These are phyloP conservation scores for Ophiostoma quercus DNA, from an alignment of 2,329 filamentous ascomycete species.

Conservation along the genomic window DNA sequence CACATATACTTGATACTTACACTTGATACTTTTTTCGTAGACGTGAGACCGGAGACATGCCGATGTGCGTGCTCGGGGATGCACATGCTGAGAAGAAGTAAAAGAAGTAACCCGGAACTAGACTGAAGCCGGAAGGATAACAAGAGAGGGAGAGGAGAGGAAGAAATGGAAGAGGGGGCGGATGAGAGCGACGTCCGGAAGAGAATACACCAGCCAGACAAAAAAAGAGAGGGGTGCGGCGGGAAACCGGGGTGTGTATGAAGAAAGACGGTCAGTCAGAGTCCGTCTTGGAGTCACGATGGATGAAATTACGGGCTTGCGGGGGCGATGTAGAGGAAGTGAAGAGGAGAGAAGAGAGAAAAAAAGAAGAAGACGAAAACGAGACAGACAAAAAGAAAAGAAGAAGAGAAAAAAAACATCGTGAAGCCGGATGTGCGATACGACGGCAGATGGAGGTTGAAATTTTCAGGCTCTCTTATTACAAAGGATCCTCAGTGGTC, in stretches of 20 bases:
- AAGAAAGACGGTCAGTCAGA: constrained; percentile 11
- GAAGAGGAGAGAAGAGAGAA: not conserved
- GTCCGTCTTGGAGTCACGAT: not conserved
- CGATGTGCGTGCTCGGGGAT: not conserved
- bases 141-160: not conserved
- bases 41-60: not conserved
- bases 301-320: not conserved
- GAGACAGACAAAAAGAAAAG: not conserved
- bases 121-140: constrained; percentile 8
- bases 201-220: not conserved
- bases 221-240: not conserved
- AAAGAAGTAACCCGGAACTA: not conserved
- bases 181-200: not conserved
- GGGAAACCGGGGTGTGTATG: not conserved
- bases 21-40: not conserved
- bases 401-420: not conserved
- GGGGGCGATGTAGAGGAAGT: not conserved
- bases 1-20: not conserved
- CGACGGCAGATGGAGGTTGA: not conserved
- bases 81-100: no score
- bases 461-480: no score
- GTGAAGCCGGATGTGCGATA: not conserved
- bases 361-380: not conserved
- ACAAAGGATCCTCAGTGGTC: no score
- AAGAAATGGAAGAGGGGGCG: not conserved